Evolutionary conservation across 2,329 filamentous ascomycete species (phyloP).

Genomic region (Mycocentrospora acerina): DNA sequence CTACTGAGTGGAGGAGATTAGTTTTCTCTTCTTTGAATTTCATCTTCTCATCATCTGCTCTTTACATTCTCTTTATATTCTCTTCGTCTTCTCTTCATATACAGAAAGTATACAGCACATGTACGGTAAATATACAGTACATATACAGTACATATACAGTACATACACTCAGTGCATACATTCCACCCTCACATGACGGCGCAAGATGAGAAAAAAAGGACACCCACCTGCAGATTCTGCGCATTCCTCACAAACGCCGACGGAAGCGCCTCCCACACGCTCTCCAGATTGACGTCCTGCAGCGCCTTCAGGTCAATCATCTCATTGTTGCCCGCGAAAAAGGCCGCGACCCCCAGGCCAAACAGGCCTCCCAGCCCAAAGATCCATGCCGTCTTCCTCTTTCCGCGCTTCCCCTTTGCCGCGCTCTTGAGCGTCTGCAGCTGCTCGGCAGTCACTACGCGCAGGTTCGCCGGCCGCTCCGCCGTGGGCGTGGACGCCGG

Average conservation of each 20-base stretch:
- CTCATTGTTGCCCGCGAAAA: slow-evolving; percentile 87
- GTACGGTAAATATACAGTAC: too few species aligned
- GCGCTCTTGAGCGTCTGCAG: slow-evolving; percentile 51
- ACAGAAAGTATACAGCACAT: too few species aligned
- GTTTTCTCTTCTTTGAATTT: too few species aligned
- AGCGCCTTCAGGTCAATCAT: slow-evolving; percentile 80
- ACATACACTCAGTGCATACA: too few species aligned
- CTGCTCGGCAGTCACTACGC: slow-evolving; percentile 54
- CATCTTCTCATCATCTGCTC: background rate
- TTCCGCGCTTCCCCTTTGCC: slow-evolving; percentile 49
- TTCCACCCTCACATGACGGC: background rate
- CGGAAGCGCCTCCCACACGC: slow-evolving; percentile 82
- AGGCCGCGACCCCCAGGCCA: slow-evolving; percentile 82
- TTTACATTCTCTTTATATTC: too few species aligned
- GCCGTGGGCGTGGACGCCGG: slow-evolving; percentile 31
- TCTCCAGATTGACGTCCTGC: slow-evolving; percentile 75
- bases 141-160: too few species aligned
- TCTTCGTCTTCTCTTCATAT: too few species aligned
- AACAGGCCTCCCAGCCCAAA: slow-evolving; percentile 89
- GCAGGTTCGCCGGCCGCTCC: slow-evolving; percentile 47
- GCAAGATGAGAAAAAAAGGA: too few species aligned
- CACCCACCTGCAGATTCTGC: slow-evolving; percentile 74
- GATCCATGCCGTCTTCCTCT: slow-evolving; percentile 76
- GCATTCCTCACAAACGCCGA: slow-evolving; percentile 84
- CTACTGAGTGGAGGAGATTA: slow-evolving; percentile 48